Evolutionary conservation across 2,329 filamentous ascomycete species (phyloP).

Genomic region (Fusarium annulatum): DNA sequence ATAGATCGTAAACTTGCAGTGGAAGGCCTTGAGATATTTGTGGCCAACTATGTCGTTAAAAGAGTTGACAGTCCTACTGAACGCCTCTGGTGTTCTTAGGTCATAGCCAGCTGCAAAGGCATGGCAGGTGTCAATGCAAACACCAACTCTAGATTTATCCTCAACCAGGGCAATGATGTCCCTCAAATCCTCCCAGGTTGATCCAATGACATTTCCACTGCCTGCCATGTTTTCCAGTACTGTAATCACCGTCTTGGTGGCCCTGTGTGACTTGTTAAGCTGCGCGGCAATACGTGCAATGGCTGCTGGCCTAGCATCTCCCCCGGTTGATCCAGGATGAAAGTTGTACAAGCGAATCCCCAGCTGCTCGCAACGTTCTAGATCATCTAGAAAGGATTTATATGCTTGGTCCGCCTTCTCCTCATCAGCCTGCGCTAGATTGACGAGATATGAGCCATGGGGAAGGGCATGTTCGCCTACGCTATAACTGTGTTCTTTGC

Average conservation of each 20-base stretch:
- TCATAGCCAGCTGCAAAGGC: slow-evolving; percentile 96
- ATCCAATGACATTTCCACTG: slow-evolving; percentile 86
- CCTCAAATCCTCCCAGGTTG: slow-evolving; percentile 84
- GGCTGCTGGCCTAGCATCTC: slow-evolving; percentile 73
- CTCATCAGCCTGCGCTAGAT: slow-evolving; percentile 86
- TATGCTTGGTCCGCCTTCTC: slow-evolving; percentile 89
- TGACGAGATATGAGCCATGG: slow-evolving; percentile 96
- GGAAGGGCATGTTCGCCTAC: slow-evolving; percentile 81
- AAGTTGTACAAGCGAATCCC: slow-evolving; percentile 97
- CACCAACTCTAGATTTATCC: slow-evolving; percentile 85
- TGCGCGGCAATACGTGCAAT: slow-evolving; percentile 82
- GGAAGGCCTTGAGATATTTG: slow-evolving; percentile 84
- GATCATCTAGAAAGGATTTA: slow-evolving; percentile 85
- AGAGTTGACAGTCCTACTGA: slow-evolving; percentile 75
- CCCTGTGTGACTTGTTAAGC: slow-evolving; percentile 83
- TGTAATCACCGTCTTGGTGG: slow-evolving; percentile 80
- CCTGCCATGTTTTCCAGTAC: slow-evolving; percentile 97
- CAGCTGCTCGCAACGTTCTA: slow-evolving; percentile 84
- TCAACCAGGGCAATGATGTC: slow-evolving; percentile 85
- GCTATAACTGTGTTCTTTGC: slow-evolving; percentile 77
- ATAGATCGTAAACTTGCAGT: slow-evolving; percentile 57
- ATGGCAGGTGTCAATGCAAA: slow-evolving; percentile 97
- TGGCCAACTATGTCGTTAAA: slow-evolving; percentile 84
- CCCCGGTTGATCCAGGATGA: slow-evolving; percentile 87
- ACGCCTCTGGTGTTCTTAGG: slow-evolving; percentile 78